Percentiles rank a stretch among this genome's conserved stretches.
These are phyloP conservation scores for Jacaranda mimosifolia DNA, from an alignment of 257 asterid species.

Conservation along the genomic window DNA sequence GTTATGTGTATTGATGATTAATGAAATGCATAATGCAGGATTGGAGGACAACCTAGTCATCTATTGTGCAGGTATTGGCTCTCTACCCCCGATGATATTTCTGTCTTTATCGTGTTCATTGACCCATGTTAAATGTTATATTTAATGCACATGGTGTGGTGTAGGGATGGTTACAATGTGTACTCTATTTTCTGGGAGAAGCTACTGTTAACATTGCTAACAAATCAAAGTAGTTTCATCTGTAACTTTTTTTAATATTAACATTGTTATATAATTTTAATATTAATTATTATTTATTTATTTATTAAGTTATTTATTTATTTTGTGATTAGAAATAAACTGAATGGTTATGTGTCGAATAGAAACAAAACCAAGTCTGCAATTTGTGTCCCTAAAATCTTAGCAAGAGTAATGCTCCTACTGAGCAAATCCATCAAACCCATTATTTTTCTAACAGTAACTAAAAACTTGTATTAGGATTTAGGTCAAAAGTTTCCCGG, in stretches of 20 bases:
- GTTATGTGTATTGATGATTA: slow-evolving; percentile 32
- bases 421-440: slow-evolving; percentile 3
- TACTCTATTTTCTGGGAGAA: neutral
- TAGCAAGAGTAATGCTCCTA: neutral
- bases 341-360: neutral
- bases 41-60: slow-evolving; percentile 67
- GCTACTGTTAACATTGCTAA: slow-evolving; percentile 4
- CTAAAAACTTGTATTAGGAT: too few relatives aligned
- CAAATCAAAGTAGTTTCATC: slow-evolving; percentile 19
- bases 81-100: slow-evolving; percentile 18
- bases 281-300: too few relatives aligned
- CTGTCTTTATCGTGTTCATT: slow-evolving; percentile 32
- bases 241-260: neutral
- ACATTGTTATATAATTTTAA: too few relatives aligned
- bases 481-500: too few relatives aligned
- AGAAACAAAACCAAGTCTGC: neutral
- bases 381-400: neutral
- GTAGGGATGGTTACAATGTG: slow-evolving; percentile 3
- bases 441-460: too few relatives aligned
- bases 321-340: neutral
- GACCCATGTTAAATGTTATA: slow-evolving; percentile 23
- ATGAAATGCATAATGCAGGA: slow-evolving; percentile 54
- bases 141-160: slow-evolving; percentile 2
- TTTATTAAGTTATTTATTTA: neutral
- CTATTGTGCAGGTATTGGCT: slow-evolving; percentile 76